phyloP scores from a whole-genome alignment of 1,139 yeast genomes.

The Casaregolazyma suthepensis region DNA sequence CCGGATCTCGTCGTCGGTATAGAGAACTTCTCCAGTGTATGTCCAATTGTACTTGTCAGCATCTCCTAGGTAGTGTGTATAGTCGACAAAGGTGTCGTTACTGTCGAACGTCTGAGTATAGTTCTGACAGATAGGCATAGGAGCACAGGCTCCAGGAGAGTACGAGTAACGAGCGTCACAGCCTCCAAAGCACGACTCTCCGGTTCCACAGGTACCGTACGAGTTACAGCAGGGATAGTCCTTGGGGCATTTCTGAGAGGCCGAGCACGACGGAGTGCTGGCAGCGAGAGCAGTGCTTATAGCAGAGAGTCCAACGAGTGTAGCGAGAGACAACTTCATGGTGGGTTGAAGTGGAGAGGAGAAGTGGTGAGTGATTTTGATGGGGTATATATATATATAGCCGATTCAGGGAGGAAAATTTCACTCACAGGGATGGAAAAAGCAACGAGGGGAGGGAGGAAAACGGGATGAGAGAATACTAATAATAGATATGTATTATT shows the following conservation, averaged over 20 bases:
- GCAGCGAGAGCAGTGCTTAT: neutral
- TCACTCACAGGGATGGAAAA: neutral
- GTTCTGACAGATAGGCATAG: slow-evolving; percentile 47
- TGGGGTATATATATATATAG: neutral
- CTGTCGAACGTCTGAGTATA: slow-evolving; percentile 24
- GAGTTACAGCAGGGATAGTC: slow-evolving; percentile 72
- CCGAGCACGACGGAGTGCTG: slow-evolving; percentile 4
- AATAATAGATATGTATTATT: neutral
- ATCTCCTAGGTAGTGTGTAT: slow-evolving; percentile 63
- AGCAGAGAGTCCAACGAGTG: neutral
- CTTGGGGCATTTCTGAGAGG: slow-evolving; percentile 48
- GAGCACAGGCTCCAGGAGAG: slow-evolving; percentile 58
- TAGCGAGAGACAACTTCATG: slow-evolving; percentile 6
- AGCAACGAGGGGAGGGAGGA: too few species aligned
- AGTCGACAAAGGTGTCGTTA: slow-evolving; percentile 32
- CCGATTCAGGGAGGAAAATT: neutral
- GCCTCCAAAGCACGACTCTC: slow-evolving; percentile 71
- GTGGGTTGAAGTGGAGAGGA: neutral
- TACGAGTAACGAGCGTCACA: slow-evolving; percentile 67
- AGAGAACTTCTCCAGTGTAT: slow-evolving; percentile 61
- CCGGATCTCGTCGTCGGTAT: slow-evolving; percentile 47
- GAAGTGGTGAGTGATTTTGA: neutral
- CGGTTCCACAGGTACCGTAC: slow-evolving; percentile 76
- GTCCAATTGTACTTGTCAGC: slow-evolving; percentile 63
- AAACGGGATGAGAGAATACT: too few species aligned